Evolutionary conservation across 2,329 filamentous ascomycete genomes (phyloP), one percentile per base, ranked within the genome.

Genomic region (Botrytis paeoniae): DNA sequence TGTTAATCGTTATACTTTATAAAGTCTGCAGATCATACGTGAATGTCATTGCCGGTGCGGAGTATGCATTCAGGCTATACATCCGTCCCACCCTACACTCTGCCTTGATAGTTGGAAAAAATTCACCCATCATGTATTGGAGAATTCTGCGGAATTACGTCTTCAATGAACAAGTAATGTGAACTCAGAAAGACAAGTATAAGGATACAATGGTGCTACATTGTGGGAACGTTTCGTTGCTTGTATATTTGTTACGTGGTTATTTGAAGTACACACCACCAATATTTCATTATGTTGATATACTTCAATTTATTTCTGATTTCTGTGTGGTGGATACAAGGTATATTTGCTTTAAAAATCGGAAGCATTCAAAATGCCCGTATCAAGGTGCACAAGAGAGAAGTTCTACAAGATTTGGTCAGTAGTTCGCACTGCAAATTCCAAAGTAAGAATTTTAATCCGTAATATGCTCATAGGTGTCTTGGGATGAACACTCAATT

Each of bases 401-500:
- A 84, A 72, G 80, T 83, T 35, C 78, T 89, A 66, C 88, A 89
- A 78, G 83, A 88, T 79, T 85, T 89, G 77, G 88, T 89, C 75
- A 77, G 85, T 81, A 45, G n/a, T 66, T n/a, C 39, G 22, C 45
- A 39, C 7, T 37, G n/a, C 12, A 25, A 39, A 8, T 68, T 68
- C 1, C 8, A 29, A 32, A 54, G 35, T 25, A 35, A 45, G 20
- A 35, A 7, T 37, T 45, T 43, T 57, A 32, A 68, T 54, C 45
- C 25, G 35, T 54, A 20, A 29, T 41, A 37, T 43, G 14, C 16
- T 6, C 4, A 25, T 54, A 80, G 79, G 86, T 89, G 32, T 90
- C 88, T 39, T 91, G 88, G 86, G 89, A 91, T 78, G 85, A 89
- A 73, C 84, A 91, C 75, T 90, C 89, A 3, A 81, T 91, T 18